Evolutionary conservation across 768 basidiomycete genomes (phyloP), one percentile per base, ranked within the genome.

Genomic region (Kwoniella dendrophila): DNA sequence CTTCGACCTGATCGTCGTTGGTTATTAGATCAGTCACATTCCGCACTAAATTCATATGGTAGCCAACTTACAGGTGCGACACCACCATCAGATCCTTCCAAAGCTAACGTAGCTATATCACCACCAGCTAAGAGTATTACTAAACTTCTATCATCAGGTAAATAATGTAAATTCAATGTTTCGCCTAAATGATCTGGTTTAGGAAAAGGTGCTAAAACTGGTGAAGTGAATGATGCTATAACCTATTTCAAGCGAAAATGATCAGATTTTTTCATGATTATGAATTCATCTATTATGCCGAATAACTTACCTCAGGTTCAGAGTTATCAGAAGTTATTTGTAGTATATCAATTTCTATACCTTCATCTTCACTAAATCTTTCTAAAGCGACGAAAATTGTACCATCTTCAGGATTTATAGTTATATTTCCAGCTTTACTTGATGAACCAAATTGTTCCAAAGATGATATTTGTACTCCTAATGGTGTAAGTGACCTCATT

Each of bases 71-170:
- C 84, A 80, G 53, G 86, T 82, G 56, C 85, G 82, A 57, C 47
- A 67, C 72, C 64, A 34, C 71, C 70, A 47, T 67, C 69, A 24
- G 59, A 60, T 0, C 56, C 63, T 50, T 79, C 79, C 16, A 90
- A 68, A 14, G 84, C 80, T 47, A 89, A 75, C 40, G 86, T 86
- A 8, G 85, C 86, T 58, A 98, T 92, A 71, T 96, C 94, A 52
- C 95, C 95, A 7, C 85, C 84, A 6, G 86, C 83, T 67, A 87
- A 86, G 14, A 95, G 83, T 8, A 87, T 75, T 4, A 83, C 85
- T 10, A 97, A 79, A 1, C 83, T 81, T 49, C 86, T 82, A n/a
- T 83, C 83, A 66, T 96, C 93, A 3, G 88, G 82, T 27, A 92
- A 81, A 49, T 90, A 85, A 54, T 84, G 83, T 57, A 93, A 81